Conservation (phyloP, 345 rosid species). For the Populus pruinosa region DNA sequence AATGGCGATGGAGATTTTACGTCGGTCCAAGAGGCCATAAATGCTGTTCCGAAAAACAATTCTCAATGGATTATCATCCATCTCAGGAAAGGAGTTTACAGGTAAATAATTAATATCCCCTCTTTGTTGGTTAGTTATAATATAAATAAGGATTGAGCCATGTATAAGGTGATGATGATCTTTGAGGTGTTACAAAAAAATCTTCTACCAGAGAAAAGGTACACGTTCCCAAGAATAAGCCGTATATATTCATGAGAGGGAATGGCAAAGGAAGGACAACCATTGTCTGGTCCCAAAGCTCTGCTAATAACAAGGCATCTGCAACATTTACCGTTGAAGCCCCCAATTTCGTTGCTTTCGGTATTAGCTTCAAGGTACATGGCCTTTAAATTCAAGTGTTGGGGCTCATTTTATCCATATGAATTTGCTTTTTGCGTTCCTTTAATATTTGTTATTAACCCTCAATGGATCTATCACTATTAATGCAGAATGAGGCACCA, state of each 20-base stretch:
- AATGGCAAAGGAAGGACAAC: slow-evolving; percentile 79
- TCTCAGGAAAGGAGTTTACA: slow-evolving; percentile 73
- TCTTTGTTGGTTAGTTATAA: not conserved
- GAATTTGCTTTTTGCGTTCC: not conserved
- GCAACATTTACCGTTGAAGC: slow-evolving; percentile 74
- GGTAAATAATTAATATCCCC: slow-evolving; percentile 32
- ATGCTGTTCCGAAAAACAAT: slow-evolving; percentile 67
- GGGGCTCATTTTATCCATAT: not conserved
- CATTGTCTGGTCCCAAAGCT: slow-evolving; percentile 54
- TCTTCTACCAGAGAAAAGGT: slow-evolving; percentile 62
- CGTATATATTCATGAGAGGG: slow-evolving; percentile 86
- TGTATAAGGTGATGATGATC: not conserved
- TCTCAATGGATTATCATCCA: slow-evolving; percentile 73
- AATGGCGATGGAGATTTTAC: slow-evolving; percentile 71
- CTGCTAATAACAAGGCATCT: slow-evolving; percentile 58
- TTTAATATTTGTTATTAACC: too few relatives aligned
- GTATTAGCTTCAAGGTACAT: slow-evolving; percentile 74
- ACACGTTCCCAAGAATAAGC: slow-evolving; percentile 60
- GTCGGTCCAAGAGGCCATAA: slow-evolving; percentile 71
- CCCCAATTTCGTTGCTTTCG: slow-evolving; percentile 64
- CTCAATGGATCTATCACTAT: not conserved
- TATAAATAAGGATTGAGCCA: not conserved
- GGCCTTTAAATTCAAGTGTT: not conserved
- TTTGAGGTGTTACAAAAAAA: not conserved
- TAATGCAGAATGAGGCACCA: slow-evolving; percentile 78